Conservation (phyloP, 805 yeast genomes). For the Candida nitratophila region DNA sequence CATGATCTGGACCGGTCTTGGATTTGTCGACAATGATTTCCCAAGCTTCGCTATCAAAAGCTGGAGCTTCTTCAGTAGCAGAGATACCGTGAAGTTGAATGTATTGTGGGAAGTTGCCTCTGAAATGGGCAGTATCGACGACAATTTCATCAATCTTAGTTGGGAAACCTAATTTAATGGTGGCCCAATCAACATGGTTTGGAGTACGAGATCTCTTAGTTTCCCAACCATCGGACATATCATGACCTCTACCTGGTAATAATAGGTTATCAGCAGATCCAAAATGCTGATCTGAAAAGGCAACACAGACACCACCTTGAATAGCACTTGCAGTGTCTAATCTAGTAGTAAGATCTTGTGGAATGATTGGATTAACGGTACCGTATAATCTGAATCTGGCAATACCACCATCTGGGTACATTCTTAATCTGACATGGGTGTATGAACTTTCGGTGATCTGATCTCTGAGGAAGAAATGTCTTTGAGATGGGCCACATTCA, state of each 20-base stretch:
- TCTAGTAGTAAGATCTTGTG: constrained; percentile 35
- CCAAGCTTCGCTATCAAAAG: constrained; percentile 49
- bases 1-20: constrained; percentile 79
- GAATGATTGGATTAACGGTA: constrained; percentile 63
- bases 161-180: constrained; percentile 67
- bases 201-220: constrained; percentile 79
- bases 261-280: constrained; percentile 86
- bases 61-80: constrained; percentile 28
- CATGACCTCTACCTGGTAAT: constrained; percentile 90
- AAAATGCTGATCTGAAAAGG: constrained; percentile 87
- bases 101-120: constrained; percentile 91
- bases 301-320: constrained; percentile 84
- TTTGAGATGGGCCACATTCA: constrained; percentile 87
- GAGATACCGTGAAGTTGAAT: constrained; percentile 59
- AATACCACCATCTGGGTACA: constrained; percentile 98
- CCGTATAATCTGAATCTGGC: constrained; percentile 92
- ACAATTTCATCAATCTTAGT: constrained; percentile 53
- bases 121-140: constrained; percentile 87
- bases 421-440: constrained; percentile 76
- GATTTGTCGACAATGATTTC: constrained; percentile 52
- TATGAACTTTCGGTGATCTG: constrained; percentile 51
- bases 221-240: constrained; percentile 99
- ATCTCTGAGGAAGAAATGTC: constrained; percentile 70
- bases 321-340: constrained; percentile 76
- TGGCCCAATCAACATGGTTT: constrained; percentile 90